Conservation (phyloP, 1,284 basidiomycete species). For the Psilocybe mexicana region DNA sequence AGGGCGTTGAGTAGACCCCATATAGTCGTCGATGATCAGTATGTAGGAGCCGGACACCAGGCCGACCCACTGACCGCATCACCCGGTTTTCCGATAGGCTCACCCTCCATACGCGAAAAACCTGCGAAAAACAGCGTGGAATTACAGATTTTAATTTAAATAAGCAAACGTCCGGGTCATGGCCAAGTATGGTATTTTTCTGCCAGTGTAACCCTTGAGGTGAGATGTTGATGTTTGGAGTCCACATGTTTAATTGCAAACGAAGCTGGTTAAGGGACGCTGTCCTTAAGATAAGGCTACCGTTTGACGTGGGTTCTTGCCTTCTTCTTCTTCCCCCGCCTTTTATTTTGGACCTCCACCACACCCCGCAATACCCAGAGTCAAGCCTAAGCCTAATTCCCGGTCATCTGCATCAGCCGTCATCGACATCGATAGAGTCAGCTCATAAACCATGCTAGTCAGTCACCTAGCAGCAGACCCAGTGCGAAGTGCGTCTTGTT, state of each 20-base stretch:
- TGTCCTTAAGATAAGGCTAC: constrained; percentile 5
- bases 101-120: too few species aligned
- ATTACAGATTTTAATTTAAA: too few species aligned
- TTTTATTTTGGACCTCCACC: not conserved
- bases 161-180: too few species aligned
- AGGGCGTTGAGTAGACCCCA: too few species aligned
- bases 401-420: not conserved
- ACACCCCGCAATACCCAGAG: not conserved
- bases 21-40: too few species aligned
- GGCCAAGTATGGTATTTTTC: too few species aligned
- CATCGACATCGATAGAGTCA: not conserved
- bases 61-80: too few species aligned
- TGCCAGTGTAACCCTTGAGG: too few species aligned
- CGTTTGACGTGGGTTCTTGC: constrained; percentile 9
- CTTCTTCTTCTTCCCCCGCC: not conserved
- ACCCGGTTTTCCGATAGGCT: too few species aligned
- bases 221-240: too few species aligned
- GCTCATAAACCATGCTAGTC: not conserved
- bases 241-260: not conserved
- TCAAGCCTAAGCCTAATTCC: not conserved
- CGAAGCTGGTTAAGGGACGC: constrained; percentile 1
- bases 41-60: too few species aligned
- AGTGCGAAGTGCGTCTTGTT: not conserved
- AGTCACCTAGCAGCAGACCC: not conserved
- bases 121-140: too few species aligned